Percentiles rank a stretch among this genome's conserved stretches.
These are phyloP conservation scores for Coemansia sp. DNA, from an alignment of 192 early-diverging fungal species.

Conservation along the genomic window DNA sequence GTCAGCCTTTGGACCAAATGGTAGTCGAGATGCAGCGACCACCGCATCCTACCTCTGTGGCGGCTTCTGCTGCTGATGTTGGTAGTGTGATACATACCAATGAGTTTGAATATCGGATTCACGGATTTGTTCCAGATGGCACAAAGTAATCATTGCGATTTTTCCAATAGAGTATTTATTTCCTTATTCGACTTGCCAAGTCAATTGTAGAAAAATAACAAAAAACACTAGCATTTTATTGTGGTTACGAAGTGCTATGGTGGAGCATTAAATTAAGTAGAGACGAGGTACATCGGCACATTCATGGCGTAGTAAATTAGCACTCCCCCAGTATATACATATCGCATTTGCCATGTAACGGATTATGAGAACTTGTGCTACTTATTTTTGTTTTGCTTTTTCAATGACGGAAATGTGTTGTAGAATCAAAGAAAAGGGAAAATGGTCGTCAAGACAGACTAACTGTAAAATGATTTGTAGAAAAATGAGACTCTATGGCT, in stretches of 20 bases:
- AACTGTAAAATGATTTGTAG: too few species aligned
- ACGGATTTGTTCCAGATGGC: not conserved
- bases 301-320: too few species aligned
- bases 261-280: not conserved
- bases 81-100: slow-evolving; percentile 6
- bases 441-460: too few species aligned
- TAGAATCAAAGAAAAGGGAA: not conserved
- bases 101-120: slow-evolving; percentile 11
- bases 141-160: not conserved
- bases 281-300: not conserved
- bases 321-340: too few species aligned
- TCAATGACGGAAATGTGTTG: not conserved
- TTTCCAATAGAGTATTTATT: not conserved
- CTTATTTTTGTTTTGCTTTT: too few species aligned
- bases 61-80: not conserved
- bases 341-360: too few species aligned
- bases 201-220: not conserved
- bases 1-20: slow-evolving; percentile 24
- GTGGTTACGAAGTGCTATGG: not conserved
- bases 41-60: not conserved
- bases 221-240: not conserved
- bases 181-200: not conserved
- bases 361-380: too few species aligned
- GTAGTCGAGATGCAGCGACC: slow-evolving; percentile 6
- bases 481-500: too few species aligned